phyloP scores from a whole-genome alignment of 305 asterid species.

The Plantago lanceolata region DNA sequence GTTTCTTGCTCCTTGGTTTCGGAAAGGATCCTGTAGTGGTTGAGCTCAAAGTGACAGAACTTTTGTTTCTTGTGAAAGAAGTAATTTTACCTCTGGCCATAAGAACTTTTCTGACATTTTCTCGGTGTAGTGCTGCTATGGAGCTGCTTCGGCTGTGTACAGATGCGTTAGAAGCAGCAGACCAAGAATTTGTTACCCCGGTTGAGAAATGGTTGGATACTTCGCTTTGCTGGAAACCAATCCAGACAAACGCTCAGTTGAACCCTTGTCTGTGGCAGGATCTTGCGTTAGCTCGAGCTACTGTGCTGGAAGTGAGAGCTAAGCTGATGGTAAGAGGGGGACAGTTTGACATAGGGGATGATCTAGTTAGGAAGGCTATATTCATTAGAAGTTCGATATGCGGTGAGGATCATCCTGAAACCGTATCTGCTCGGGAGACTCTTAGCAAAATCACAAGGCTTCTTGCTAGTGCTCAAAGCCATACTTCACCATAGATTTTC shows the following conservation, averaged over 20 bases:
- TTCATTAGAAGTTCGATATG: slow-evolving; percentile 77
- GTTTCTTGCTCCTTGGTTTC: slow-evolving; percentile 76
- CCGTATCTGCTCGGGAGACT: slow-evolving; percentile 81
- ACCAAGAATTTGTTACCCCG: slow-evolving; percentile 77
- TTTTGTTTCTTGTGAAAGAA: slow-evolving; percentile 68
- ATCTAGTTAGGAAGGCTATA: slow-evolving; percentile 73
- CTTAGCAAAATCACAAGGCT: slow-evolving; percentile 75
- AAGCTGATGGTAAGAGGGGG: slow-evolving; percentile 93
- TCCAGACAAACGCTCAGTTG: slow-evolving; percentile 75
- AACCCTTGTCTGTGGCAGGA: slow-evolving; percentile 94
- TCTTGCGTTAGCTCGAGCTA: slow-evolving; percentile 80
- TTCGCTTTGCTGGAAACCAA: slow-evolving; percentile 80
- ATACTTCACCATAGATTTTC: slow-evolving; percentile 50
- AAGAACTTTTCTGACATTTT: slow-evolving; percentile 62
- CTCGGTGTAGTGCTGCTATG: slow-evolving; percentile 73
- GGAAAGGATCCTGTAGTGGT: slow-evolving; percentile 73
- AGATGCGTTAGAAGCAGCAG: slow-evolving; percentile 90
- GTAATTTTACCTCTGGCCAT: slow-evolving; percentile 73
- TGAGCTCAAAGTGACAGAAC: slow-evolving; percentile 65
- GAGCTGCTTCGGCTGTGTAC: slow-evolving; percentile 89
- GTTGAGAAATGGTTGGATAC: slow-evolving; percentile 87
- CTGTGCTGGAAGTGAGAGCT: slow-evolving; percentile 75
- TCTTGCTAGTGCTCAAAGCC: slow-evolving; percentile 57
- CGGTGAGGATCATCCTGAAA: slow-evolving; percentile 89
- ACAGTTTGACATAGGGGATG: slow-evolving; percentile 71